Percentiles rank a stretch among this genome's conserved stretches.
Conservation (phyloP, 1,139 yeast species). For the Kurtzmaniella quercitrusa region DNA sequence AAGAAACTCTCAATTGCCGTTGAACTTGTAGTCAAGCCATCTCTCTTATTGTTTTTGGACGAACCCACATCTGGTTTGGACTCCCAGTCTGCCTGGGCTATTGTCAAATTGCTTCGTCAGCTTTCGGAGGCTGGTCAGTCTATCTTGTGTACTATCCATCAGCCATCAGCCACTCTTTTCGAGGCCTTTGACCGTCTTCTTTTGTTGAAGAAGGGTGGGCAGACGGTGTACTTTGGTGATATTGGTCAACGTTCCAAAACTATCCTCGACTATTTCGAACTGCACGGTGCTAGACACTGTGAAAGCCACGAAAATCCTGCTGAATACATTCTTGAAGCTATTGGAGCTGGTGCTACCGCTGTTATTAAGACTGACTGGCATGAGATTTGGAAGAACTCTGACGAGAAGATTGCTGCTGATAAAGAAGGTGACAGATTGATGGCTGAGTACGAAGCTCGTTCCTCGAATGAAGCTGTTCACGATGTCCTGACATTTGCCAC, state of each 20-base stretch:
- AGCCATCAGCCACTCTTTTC: constrained; percentile 74
- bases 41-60: constrained; percentile 73
- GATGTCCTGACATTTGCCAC: constrained; percentile 26
- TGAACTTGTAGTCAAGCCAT: constrained; percentile 85
- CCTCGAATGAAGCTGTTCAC: constrained; percentile 1
- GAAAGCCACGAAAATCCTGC: constrained; percentile 56
- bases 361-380: constrained; percentile 41
- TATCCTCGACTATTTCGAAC: constrained; percentile 65
- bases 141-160: constrained; percentile 77
- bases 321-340: constrained; percentile 58
- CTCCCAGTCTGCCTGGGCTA: constrained; percentile 89
- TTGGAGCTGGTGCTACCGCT: constrained; percentile 70
- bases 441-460: constrained; percentile 12
- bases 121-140: constrained; percentile 80
- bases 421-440: constrained; percentile 15
- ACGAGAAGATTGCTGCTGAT: constrained; percentile 18
- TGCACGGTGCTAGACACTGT: constrained; percentile 61
- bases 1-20: constrained; percentile 72
- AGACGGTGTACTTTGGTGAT: constrained; percentile 78
- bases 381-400: constrained; percentile 42
- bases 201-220: constrained; percentile 70
- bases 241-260: constrained; percentile 61
- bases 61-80: constrained; percentile 94
- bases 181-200: constrained; percentile 75
- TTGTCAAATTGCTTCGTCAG: constrained; percentile 70